Evolutionary conservation across 345 rosid genomes (phyloP).

Genomic region (Turritis glabra): DNA sequence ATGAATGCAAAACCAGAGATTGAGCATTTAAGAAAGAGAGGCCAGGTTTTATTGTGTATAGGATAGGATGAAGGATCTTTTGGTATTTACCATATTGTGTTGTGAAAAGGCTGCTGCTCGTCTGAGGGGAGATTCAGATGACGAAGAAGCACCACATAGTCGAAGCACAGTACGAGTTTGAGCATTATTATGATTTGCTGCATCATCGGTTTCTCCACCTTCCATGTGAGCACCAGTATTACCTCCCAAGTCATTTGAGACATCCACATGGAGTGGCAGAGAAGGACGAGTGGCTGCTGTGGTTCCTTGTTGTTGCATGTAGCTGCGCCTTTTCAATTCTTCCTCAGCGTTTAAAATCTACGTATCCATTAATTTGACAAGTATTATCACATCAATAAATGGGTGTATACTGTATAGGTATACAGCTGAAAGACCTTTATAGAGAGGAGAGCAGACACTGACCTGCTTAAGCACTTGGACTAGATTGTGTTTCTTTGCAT

Average conservation of each 20-base stretch:
- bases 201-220: slow-evolving; percentile 73
- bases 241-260: slow-evolving; percentile 58
- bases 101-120: slow-evolving; percentile 58
- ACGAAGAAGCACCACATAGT: slow-evolving; percentile 82
- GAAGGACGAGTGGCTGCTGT: slow-evolving; percentile 48
- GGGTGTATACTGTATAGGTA: not conserved
- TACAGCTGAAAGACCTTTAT: not conserved
- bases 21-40: not conserved
- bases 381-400: not conserved
- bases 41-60: not conserved
- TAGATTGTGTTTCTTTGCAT: slow-evolving; percentile 79
- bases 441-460: not conserved
- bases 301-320: slow-evolving; percentile 50
- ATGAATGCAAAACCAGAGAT: not conserved
- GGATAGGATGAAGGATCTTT: not conserved
- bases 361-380: not conserved
- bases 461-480: slow-evolving; percentile 93
- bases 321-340: slow-evolving; percentile 73
- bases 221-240: slow-evolving; percentile 65
- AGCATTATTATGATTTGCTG: slow-evolving; percentile 53
- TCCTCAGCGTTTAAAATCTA: slow-evolving; percentile 89
- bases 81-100: slow-evolving; percentile 53
- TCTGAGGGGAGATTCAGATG: slow-evolving; percentile 84
- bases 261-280: slow-evolving; percentile 74
- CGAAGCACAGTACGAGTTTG: slow-evolving; percentile 58